Percentiles rank a stretch among this genome's conserved stretches.
These are phyloP conservation scores for Globisporangium parvum DNA, from an alignment of 352 stramenopile species.

Conservation along the genomic window DNA sequence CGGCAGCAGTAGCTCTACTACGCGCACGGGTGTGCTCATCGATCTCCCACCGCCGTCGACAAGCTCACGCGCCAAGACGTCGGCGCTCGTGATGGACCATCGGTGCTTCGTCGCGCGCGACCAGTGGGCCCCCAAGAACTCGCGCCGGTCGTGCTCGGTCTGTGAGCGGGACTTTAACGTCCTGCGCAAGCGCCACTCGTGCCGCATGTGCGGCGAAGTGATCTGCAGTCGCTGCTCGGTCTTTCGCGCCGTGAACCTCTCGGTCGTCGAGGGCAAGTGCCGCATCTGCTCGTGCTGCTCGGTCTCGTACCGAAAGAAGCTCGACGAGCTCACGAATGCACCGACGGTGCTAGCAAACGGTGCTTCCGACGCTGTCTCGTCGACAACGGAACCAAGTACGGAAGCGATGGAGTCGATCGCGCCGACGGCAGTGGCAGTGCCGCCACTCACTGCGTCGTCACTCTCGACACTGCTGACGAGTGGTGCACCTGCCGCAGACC, in stretches of 20 bases:
- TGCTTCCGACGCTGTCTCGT: neutral
- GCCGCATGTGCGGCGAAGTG: constrained; percentile 77
- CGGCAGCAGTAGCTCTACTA: constrained; percentile 12
- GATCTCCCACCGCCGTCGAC: constrained; percentile 2
- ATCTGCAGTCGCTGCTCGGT: constrained; percentile 74
- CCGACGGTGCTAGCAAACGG: neutral
- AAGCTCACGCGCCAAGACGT: constrained; percentile 9
- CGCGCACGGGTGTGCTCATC: neutral
- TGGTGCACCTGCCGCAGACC: neutral
- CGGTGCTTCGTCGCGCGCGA: constrained; percentile 49
- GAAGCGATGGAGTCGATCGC: neutral
- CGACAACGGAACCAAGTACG: neutral
- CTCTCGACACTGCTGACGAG: neutral
- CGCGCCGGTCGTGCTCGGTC: constrained; percentile 48
- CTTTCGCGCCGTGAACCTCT: constrained; percentile 58
- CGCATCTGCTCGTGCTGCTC: constrained; percentile 74
- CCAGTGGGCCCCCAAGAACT: constrained; percentile 48
- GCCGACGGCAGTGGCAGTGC: neutral
- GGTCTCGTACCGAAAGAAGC: constrained; percentile 48
- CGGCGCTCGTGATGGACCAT: constrained; percentile 45
- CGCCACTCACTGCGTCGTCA: constrained; percentile 1
- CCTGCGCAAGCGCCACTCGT: constrained; percentile 68
- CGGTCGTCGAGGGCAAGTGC: constrained; percentile 51
- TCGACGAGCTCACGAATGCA: constrained; percentile 5
- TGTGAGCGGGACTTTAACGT: constrained; percentile 68